A percentile compares a stretch with the other conserved stretches of the same genome.
Evolutionary conservation across 208 protist species (phyloP).

Genomic region (Leishmania braziliensis): DNA sequence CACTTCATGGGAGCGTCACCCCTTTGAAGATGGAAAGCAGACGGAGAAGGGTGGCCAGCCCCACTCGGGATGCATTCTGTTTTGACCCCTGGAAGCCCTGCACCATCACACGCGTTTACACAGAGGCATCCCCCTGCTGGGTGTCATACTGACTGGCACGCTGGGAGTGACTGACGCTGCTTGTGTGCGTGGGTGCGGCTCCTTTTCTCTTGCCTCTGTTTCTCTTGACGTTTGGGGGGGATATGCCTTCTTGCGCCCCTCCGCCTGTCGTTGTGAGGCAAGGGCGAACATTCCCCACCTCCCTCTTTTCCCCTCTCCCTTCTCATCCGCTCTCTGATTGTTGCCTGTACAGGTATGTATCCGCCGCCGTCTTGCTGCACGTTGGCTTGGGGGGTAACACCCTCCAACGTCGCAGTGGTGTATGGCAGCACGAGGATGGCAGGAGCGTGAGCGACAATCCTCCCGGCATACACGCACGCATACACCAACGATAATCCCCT

Average conservation of each 20-base stretch:
- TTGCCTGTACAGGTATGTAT: background rate
- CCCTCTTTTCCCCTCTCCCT: background rate
- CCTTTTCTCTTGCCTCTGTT: background rate
- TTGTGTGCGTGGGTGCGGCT: background rate
- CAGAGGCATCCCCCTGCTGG: background rate
- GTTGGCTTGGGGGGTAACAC: conserved; percentile 2
- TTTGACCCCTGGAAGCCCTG: background rate
- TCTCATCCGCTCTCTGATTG: background rate
- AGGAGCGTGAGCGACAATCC: background rate
- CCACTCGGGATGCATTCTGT: background rate
- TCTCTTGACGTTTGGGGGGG: background rate
- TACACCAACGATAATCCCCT: background rate
- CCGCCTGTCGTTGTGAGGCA: background rate
- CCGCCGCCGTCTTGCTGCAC: background rate
- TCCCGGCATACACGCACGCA: background rate
- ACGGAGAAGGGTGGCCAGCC: background rate
- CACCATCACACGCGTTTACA: background rate
- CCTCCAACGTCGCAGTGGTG: background rate
- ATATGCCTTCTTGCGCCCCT: background rate
- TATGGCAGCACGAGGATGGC: background rate
- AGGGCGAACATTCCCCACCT: background rate
- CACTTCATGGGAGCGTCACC: background rate
- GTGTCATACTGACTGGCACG: background rate
- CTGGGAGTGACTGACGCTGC: background rate
- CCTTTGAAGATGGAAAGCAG: background rate